phyloP scores from a whole-genome alignment of 148 eudicot species.

The Arctostaphylos glauca region DNA sequence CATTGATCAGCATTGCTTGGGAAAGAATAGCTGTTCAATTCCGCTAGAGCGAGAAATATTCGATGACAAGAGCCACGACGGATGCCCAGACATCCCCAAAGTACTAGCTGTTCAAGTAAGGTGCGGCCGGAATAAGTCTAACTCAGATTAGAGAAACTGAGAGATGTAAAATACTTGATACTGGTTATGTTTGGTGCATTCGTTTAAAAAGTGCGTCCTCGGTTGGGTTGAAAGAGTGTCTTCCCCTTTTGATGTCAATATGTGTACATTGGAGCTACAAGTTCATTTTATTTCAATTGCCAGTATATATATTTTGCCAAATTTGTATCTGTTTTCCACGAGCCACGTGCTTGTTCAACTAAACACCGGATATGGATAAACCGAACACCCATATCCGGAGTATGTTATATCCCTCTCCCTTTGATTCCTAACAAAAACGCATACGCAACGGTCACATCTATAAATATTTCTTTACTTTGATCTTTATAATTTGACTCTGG shows the following conservation, averaged over 20 bases:
- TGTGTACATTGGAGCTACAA: neutral
- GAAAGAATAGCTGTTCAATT: conserved; percentile 45
- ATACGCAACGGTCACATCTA: no score
- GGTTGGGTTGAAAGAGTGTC: no score
- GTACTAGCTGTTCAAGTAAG: conserved; percentile 60
- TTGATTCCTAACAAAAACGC: no score
- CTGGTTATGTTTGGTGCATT: neutral
- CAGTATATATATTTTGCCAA: neutral
- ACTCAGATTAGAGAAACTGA: neutral
- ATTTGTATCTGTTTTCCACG: neutral
- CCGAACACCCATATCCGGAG: no score
- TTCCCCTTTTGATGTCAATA: neutral
- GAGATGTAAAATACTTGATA: neutral
- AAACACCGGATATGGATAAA: no score
- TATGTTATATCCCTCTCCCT: no score
- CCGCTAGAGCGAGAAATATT: conserved; percentile 48
- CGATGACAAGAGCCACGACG: conserved; percentile 24
- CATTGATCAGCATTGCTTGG: conserved; percentile 45
- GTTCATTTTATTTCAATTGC: neutral
- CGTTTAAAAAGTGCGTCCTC: no score
- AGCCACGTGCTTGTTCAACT: neutral
- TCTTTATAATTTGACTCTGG: no score
- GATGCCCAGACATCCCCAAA: conserved; percentile 49
- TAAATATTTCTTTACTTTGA: no score
- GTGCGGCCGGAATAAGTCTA: conserved; percentile 30